These are phyloP conservation scores for Suillus clintonianus DNA, from an alignment of 768 basidiomycete genomes.

Conservation along the genomic window DNA sequence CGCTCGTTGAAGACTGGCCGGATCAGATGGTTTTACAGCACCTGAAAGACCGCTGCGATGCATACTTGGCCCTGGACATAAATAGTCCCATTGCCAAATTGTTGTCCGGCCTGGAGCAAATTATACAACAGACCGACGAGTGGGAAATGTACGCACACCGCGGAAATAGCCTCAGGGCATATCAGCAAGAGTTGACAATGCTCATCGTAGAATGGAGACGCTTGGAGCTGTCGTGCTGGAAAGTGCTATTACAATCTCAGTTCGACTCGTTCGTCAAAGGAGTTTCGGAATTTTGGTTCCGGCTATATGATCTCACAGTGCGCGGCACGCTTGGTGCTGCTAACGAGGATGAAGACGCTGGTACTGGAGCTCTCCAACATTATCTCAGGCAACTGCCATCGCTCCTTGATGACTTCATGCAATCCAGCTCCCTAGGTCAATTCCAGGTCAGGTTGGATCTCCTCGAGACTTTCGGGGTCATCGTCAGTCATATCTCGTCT, in stretches of 20 bases:
- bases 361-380: constrained; percentile 35
- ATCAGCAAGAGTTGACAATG: constrained; percentile 64
- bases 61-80: constrained; percentile 60
- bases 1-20: constrained; percentile 81
- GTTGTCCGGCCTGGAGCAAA: constrained; percentile 79
- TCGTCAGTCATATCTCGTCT: constrained; percentile 40
- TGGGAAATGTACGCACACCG: constrained; percentile 97
- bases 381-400: constrained; percentile 72
- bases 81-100: constrained; percentile 79
- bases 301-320: constrained; percentile 77
- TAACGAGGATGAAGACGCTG: constrained; percentile 37
- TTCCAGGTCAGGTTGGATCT: constrained; percentile 68
- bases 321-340: constrained; percentile 58
- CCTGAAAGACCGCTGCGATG: constrained; percentile 68
- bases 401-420: constrained; percentile 80
- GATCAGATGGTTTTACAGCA: constrained; percentile 97
- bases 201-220: constrained; percentile 91
- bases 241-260: constrained; percentile 74
- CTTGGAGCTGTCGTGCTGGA: constrained; percentile 88
- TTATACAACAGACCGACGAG: constrained; percentile 86
- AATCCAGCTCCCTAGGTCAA: constrained; percentile 80
- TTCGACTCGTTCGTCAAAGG: constrained; percentile 43
- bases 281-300: constrained; percentile 86
- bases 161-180: constrained; percentile 73
- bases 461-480: constrained; percentile 65